Evolutionary conservation across 2,329 filamentous ascomycete genomes (phyloP), one percentile per base, ranked within the genome.

Genomic region (Alternaria tenuissima): DNA sequence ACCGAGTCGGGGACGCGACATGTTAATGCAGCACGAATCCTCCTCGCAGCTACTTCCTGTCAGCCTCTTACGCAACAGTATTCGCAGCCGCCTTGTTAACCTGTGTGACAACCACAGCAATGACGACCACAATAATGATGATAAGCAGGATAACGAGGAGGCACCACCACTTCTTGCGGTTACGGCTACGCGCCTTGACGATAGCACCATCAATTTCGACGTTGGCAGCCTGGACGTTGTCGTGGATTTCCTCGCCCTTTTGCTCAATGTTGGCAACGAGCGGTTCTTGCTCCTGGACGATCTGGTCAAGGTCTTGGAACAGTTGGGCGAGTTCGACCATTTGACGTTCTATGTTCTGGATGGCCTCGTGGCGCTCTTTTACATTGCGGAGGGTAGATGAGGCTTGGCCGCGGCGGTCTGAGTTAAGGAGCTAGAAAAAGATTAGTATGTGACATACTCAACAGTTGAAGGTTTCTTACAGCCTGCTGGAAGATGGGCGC

Each of bases 91-190:
- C 60, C 48, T 72, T 68, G 61, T 70, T 71, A 64, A 70, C 59
- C 53, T 65, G 65, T 46, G 74, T 72, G 44, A 78, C 75, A 4
- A 78, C 71, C 28, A 78, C 78, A 30, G 72, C 75, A 53, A 82
- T 74, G 47, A 82, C 62, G 55, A 79, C 76, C 62, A 82, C 68
- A 56, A 76, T 65, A 46, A 76, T 73, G 58, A 77, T 67, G 63
- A 76, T 72, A 64, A 79, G 64, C 48, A 80, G 65, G 70, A 85
- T 82, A 73, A 97, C 92, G 72, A 90, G 89, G 69, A 97, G 81
- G 84, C 93, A 97, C 78, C 91, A 94, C 94, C 93, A 97, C 91
- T 97, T 97, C 93, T 96, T 96, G 91, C 92, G 70, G 88, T 87
- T 77, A 55, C 76, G 72, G 63, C 66, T 68, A 54, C 90, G 86